A percentile compares a stretch with the other conserved stretches of the same genome.
Conservation (phyloP, 2,329 filamentous ascomycete species). For the Epichloe brachyelytri region DNA sequence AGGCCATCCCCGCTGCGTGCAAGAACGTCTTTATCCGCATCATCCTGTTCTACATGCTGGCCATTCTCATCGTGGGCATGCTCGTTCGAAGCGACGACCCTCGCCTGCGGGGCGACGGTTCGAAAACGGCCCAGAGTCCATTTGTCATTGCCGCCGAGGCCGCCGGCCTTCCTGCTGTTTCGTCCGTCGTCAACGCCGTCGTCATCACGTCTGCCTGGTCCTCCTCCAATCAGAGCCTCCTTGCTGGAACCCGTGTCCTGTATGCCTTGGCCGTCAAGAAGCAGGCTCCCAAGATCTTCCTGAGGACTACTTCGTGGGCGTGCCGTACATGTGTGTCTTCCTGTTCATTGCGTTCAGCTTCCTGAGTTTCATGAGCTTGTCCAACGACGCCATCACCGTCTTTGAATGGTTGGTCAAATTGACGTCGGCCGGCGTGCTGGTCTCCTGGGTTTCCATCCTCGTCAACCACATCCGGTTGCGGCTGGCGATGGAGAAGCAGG, state of each 20-base stretch:
- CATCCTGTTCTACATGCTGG: constrained; percentile 48
- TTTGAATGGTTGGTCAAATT: constrained; percentile 54
- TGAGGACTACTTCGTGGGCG: constrained; percentile 47
- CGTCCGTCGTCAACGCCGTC: constrained; percentile 63
- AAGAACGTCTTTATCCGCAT: constrained; percentile 46
- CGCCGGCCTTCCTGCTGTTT: constrained; percentile 54
- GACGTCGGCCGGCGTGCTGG: constrained; percentile 47
- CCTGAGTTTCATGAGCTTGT: constrained; percentile 44
- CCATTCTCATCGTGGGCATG: constrained; percentile 57
- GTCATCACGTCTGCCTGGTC: constrained; percentile 58
- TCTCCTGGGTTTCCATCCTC: constrained; percentile 50
- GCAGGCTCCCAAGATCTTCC: constrained; percentile 51
- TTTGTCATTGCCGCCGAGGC: constrained; percentile 61
- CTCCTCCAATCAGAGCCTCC: constrained; percentile 46
- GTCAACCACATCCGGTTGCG: constrained; percentile 46
- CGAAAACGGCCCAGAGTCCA: constrained; percentile 34
- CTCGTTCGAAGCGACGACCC: constrained; percentile 48
- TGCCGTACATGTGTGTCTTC: constrained; percentile 47
- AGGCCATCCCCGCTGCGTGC: constrained; percentile 41
- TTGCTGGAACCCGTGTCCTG: constrained; percentile 56
- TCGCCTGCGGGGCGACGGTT: constrained; percentile 34
- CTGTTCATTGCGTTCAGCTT: constrained; percentile 41
- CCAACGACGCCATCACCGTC: constrained; percentile 44
- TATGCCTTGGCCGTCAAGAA: constrained; percentile 54
- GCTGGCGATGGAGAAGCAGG: constrained; percentile 40